Conservation (phyloP, 352 stramenopile genomes). For the Labyrinthula sp. region DNA sequence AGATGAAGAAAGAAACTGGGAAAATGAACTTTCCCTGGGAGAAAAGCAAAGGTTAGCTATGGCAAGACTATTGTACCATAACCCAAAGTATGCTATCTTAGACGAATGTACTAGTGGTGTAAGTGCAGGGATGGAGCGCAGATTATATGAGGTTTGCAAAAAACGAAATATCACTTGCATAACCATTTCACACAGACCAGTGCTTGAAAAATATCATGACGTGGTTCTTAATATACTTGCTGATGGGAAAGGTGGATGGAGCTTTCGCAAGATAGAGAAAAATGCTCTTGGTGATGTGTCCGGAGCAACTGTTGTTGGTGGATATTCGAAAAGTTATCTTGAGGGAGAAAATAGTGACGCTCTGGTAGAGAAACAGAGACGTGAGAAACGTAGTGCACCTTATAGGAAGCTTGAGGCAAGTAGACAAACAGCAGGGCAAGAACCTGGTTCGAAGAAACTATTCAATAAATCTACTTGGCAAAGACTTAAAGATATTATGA, state of each 20-base stretch:
- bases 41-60: constrained; percentile 70
- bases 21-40: constrained; percentile 55
- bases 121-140: constrained; percentile 50
- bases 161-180: constrained; percentile 67
- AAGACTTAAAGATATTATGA: constrained; percentile 13
- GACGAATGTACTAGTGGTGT: constrained; percentile 56
- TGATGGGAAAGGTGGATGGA: constrained; percentile 52
- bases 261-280: constrained; percentile 46
- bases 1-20: constrained; percentile 49
- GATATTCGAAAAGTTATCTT: constrained; percentile 25
- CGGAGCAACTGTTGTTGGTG: constrained; percentile 13
- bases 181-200: constrained; percentile 64
- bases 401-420: constrained; percentile 3
- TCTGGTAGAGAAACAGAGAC: constrained; percentile 16
- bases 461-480: constrained; percentile 17
- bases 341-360: constrained; percentile 19
- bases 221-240: constrained; percentile 39
- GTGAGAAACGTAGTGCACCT: constrained; percentile 1
- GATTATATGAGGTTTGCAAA: constrained; percentile 56
- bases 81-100: constrained; percentile 61
- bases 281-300: constrained; percentile 9
- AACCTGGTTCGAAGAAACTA: constrained; percentile 3
- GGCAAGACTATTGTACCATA: constrained; percentile 62
- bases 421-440: no score
- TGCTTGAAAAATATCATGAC: constrained; percentile 61